Evolutionary conservation across 495 filamentous ascomycete species (phyloP).

Genomic region (Glonium stellatum): DNA sequence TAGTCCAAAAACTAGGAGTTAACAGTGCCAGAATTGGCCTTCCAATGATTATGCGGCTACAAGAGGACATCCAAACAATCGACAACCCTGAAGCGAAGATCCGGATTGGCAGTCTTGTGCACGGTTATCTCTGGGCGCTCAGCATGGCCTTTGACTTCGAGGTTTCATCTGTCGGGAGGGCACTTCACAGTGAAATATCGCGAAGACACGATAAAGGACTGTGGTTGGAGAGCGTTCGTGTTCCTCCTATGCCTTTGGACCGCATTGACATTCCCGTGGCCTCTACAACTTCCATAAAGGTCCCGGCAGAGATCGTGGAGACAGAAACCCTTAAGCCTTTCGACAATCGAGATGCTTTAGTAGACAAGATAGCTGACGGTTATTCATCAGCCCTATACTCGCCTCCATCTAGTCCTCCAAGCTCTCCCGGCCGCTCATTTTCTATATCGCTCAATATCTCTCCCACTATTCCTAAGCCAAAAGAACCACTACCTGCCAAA

Average conservation of each 20-base stretch:
- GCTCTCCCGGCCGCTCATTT: slow-evolving; percentile 62
- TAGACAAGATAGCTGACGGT: slow-evolving; percentile 61
- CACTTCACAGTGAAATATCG: slow-evolving; percentile 67
- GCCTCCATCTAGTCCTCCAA: slow-evolving; percentile 60
- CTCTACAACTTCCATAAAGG: slow-evolving; percentile 32
- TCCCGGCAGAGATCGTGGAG: slow-evolving; percentile 46
- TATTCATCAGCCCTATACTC: slow-evolving; percentile 55
- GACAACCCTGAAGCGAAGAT: slow-evolving; percentile 59
- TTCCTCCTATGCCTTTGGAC: slow-evolving; percentile 49
- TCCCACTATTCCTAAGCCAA: slow-evolving; percentile 13
- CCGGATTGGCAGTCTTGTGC: slow-evolving; percentile 71
- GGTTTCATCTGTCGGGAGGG: slow-evolving; percentile 54
- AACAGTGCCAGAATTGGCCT: slow-evolving; percentile 72
- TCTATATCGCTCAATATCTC: slow-evolving; percentile 49
- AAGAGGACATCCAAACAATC: slow-evolving; percentile 68
- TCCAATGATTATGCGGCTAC: slow-evolving; percentile 80
- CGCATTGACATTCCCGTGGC: slow-evolving; percentile 36
- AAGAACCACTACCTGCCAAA: slow-evolving; percentile 40
- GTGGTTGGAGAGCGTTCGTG: slow-evolving; percentile 62
- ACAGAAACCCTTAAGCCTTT: slow-evolving; percentile 58
- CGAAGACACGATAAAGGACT: slow-evolving; percentile 61
- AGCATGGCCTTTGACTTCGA: slow-evolving; percentile 74
- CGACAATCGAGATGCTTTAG: slow-evolving; percentile 56
- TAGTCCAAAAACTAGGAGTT: slow-evolving; percentile 72
- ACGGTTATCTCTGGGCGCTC: slow-evolving; percentile 78